A percentile compares a stretch with the other conserved stretches of the same genome.
Evolutionary conservation across 1,284 basidiomycete genomes (phyloP).

Genomic region (Sanghuangporus baumii): DNA sequence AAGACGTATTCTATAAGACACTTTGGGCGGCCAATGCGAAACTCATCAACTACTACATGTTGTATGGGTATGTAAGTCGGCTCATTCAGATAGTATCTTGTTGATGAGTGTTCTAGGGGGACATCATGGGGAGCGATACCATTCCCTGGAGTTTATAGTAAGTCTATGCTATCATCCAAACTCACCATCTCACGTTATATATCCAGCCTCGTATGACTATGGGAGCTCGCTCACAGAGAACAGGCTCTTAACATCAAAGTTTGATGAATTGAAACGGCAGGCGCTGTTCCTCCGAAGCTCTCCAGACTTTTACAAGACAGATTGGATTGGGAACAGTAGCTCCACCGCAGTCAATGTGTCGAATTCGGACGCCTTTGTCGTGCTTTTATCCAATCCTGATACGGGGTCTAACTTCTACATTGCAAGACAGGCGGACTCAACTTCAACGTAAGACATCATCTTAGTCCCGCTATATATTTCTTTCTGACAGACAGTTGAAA

Average conservation of each 20-base stretch:
- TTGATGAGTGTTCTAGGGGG: conserved; percentile 20
- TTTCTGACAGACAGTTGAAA: conserved; percentile 23
- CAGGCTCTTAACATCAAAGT: conserved; percentile 64
- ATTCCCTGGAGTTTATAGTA: conserved; percentile 26
- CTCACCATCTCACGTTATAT: conserved; percentile 29
- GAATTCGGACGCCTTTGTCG: conserved; percentile 50
- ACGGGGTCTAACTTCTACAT: conserved; percentile 63
- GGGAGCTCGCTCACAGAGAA: conserved; percentile 40
- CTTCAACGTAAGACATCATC: conserved; percentile 47
- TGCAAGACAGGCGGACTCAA: conserved; percentile 59
- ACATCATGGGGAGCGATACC: conserved; percentile 30
- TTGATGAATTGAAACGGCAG: conserved; percentile 69
- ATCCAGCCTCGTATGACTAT: conserved; percentile 21
- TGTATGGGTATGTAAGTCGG: conserved; percentile 20
- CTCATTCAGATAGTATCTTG: conserved; percentile 3
- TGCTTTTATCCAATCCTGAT: conserved; percentile 63
- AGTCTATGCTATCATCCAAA: background rate
- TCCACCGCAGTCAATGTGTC: conserved; percentile 44
- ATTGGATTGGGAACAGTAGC: conserved; percentile 52
- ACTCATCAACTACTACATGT: conserved; percentile 28
- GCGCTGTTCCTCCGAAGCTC: conserved; percentile 71
- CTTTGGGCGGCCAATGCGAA: conserved; percentile 27
- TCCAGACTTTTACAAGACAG: conserved; percentile 70
- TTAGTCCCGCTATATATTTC: background rate
- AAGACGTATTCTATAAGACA: conserved; percentile 28